Base-by-base conservation (phyloP, 1,284 basidiomycete genomes). In the Leccinum pachyderme region DNA sequence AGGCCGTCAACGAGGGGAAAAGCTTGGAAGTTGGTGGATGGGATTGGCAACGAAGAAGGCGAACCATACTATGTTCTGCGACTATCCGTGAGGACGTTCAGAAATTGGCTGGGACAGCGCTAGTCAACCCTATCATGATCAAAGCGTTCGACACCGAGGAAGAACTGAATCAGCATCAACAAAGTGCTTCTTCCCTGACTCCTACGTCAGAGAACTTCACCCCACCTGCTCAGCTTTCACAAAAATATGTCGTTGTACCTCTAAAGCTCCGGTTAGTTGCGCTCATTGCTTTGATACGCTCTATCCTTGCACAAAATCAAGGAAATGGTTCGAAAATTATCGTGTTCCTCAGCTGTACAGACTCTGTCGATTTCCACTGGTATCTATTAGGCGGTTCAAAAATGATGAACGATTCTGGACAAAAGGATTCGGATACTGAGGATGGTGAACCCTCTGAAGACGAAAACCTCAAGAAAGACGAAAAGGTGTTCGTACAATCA, bases 281-380 rank as follows among this genome's bases (percentile, higher is more conserved):
- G 0, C 83, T 99, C 12, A 78, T 99, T 28, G 91, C 96, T 3
- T 79, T 99, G 2, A 75, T 95, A 31, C 86, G 89, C 27, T 83
- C 84, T 4, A 78, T 96, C 5, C 77, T 98, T 35, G 75, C 87
- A 3, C 81, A 86, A 66, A 75, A 79, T 15, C 76, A 77, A 59
- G 70, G 69, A 33, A 73, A 77, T 45, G 80, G 81, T 28, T 77
- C 78, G 25, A 89, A 86, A 67, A 86, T 98, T 45, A 94, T 99
- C 52, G 94, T 99, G 5, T 99, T 99, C 73, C 77, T 99, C 57
- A 95, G 90, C 64, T 98, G 95, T 64, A 99, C 95, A 3, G 95
- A 98, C 71, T 93, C 94, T 2, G 97, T 99, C 32, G 96, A 99
- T 71, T 98, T 95, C 68, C 94, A 98, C 70, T 99, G 93, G 91